Conservation (phyloP, 2,329 filamentous ascomycete genomes). For the Didymosphaeria variabile region DNA sequence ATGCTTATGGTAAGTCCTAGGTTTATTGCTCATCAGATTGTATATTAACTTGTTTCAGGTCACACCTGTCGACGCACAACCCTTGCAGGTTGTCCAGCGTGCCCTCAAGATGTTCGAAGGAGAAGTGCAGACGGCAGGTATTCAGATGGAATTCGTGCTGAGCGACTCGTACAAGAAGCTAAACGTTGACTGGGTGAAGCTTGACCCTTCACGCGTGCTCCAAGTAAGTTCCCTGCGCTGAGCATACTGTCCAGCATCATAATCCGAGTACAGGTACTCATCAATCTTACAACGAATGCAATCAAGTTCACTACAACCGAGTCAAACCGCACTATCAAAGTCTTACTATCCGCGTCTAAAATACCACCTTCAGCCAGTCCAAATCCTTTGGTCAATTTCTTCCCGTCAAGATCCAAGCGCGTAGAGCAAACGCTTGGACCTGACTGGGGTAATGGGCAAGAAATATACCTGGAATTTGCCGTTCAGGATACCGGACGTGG, state of each 20-base stretch:
- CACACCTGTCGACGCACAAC: slow-evolving; percentile 74
- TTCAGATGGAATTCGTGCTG: slow-evolving; percentile 71
- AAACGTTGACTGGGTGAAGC: slow-evolving; percentile 71
- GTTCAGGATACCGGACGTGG: slow-evolving; percentile 82
- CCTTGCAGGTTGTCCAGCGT: slow-evolving; percentile 70
- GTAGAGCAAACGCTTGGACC: slow-evolving; percentile 58
- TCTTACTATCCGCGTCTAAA: slow-evolving; percentile 71
- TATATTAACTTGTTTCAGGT: slow-evolving; percentile 47
- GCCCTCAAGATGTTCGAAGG: slow-evolving; percentile 82
- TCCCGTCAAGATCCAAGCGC: slow-evolving; percentile 64
- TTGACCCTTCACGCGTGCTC: slow-evolving; percentile 78
- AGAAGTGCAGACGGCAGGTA: slow-evolving; percentile 74
- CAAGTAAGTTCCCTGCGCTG: slow-evolving; percentile 55
- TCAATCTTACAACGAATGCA: slow-evolving; percentile 82
- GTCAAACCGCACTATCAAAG: slow-evolving; percentile 68
- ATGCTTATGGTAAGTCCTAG: slow-evolving; percentile 64
- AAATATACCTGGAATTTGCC: slow-evolving; percentile 73
- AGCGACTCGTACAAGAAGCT: slow-evolving; percentile 68
- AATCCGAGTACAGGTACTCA: slow-evolving; percentile 62
- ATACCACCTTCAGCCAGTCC: slow-evolving; percentile 59
- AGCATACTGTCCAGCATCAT: slow-evolving; percentile 16
- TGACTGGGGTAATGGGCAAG: slow-evolving; percentile 76
- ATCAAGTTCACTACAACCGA: slow-evolving; percentile 81
- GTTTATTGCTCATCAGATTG: no score
- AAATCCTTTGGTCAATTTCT: slow-evolving; percentile 65